Conservation (phyloP, 768 basidiomycete genomes). For the Cyclocybe aegerita region DNA sequence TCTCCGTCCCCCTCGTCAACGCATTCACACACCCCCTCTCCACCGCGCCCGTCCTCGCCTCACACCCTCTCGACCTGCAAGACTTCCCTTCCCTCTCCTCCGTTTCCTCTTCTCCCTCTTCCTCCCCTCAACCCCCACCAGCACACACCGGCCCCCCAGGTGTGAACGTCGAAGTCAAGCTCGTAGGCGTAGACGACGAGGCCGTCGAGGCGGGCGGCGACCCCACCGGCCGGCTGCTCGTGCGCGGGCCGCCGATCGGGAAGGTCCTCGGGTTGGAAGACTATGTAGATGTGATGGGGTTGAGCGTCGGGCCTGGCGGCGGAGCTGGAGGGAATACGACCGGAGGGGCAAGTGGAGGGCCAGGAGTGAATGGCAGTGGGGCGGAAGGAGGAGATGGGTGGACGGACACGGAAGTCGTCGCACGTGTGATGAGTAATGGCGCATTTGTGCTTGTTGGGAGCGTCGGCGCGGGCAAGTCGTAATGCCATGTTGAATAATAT, state of each 20-base stretch:
- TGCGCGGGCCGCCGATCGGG: slow-evolving; percentile 77
- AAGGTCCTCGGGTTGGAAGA: slow-evolving; percentile 42
- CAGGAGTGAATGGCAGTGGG: too few species aligned
- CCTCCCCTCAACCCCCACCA: slow-evolving; percentile 6
- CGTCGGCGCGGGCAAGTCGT: too few species aligned
- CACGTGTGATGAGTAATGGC: slow-evolving; percentile 61
- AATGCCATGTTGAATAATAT: too few species aligned
- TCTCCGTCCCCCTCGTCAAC: slow-evolving; percentile 77
- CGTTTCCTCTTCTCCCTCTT: slow-evolving; percentile 20
- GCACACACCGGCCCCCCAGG: slow-evolving; percentile 76
- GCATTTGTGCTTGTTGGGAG: slow-evolving; percentile 41
- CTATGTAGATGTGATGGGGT: slow-evolving; percentile 36
- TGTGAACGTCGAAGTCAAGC: slow-evolving; percentile 82
- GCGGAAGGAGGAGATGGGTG: slow-evolving; percentile 25
- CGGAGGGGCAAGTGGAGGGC: too few species aligned
- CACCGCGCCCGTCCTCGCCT: slow-evolving; percentile 76
- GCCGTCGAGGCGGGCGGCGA: slow-evolving; percentile 64
- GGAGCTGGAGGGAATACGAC: too few species aligned
- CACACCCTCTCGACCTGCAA: slow-evolving; percentile 86
- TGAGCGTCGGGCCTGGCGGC: too few species aligned
- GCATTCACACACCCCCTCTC: slow-evolving; percentile 60
- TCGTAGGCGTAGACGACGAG: slow-evolving; percentile 67
- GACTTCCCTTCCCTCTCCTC: slow-evolving; percentile 46
- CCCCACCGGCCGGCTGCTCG: slow-evolving; percentile 57
- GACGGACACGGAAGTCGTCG: slow-evolving; percentile 22